Evolutionary conservation across 179 eudicot species (phyloP).

Genomic region (Nepenthes alata): DNA sequence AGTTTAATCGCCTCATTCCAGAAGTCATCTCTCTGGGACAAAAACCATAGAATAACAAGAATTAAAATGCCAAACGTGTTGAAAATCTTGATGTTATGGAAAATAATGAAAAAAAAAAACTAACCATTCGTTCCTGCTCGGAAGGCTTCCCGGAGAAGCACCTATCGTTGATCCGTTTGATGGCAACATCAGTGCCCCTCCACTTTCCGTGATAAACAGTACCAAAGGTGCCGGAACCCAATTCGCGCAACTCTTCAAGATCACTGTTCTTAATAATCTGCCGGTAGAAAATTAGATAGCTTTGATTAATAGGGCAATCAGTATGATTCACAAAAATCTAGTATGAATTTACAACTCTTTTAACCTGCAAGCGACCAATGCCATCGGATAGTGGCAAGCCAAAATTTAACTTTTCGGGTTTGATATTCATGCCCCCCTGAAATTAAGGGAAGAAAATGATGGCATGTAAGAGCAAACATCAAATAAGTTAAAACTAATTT

Average conservation of each 20-base stretch:
- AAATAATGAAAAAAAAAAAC: slow-evolving; percentile 6
- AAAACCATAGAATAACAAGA: neutral
- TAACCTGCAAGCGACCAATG: slow-evolving; percentile 80
- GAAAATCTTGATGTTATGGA: neutral
- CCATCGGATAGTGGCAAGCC: slow-evolving; percentile 70
- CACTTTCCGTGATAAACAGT: slow-evolving; percentile 96
- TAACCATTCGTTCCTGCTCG: slow-evolving; percentile 83
- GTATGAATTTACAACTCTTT: neutral
- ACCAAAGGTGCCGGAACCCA: slow-evolving; percentile 94
- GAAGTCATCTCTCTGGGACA: slow-evolving; percentile 63
- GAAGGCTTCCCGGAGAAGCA: slow-evolving; percentile 83
- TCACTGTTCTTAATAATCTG: slow-evolving; percentile 78
- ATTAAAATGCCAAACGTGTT: slow-evolving; percentile 8
- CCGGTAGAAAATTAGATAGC: slow-evolving; percentile 2
- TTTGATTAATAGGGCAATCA: neutral
- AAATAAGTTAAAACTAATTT: neutral
- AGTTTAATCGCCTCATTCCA: slow-evolving; percentile 94
- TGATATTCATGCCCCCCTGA: slow-evolving; percentile 69
- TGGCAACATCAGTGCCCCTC: slow-evolving; percentile 97
- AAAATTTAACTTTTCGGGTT: slow-evolving; percentile 51
- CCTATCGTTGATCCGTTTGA: slow-evolving; percentile 77
- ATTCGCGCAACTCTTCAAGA: slow-evolving; percentile 79
- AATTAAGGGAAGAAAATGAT: slow-evolving; percentile 5
- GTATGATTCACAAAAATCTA: slow-evolving; percentile 2
- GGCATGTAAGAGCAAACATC: neutral